phyloP scores from a whole-genome alignment of 2,329 filamentous ascomycete species.

The Stagonosporopsis cucurbitacearum region DNA sequence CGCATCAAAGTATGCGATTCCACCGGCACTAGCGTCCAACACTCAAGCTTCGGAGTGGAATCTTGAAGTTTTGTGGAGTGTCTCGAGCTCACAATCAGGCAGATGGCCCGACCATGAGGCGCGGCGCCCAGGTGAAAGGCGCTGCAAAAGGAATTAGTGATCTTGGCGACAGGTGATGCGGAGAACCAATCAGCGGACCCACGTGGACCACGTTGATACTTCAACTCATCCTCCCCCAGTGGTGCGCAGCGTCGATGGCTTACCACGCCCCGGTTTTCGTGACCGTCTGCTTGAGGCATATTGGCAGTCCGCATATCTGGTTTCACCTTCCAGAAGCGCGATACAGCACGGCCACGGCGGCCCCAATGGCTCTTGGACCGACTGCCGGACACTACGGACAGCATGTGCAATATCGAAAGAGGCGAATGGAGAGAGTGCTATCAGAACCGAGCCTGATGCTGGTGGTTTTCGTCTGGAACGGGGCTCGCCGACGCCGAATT shows the following conservation, averaged over 20 bases:
- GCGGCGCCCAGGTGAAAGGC: conserved; percentile 17
- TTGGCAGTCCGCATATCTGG: conserved; percentile 12
- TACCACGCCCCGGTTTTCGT: conserved; percentile 12
- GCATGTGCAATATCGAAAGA: conserved; percentile 7
- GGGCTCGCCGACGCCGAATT: conserved; percentile 11
- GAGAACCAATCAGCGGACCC: conserved; percentile 18
- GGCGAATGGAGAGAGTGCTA: conserved; percentile 6
- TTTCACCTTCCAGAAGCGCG: conserved; percentile 10
- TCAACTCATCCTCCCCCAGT: conserved; percentile 4
- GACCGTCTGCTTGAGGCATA: conserved; percentile 10
- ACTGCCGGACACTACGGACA: conserved; percentile 1
- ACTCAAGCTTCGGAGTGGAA: conserved; percentile 22
- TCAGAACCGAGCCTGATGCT: neutral
- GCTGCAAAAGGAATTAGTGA: conserved; percentile 11
- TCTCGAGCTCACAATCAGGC: conserved; percentile 10
- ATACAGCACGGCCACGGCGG: conserved; percentile 6
- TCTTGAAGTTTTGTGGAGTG: conserved; percentile 13
- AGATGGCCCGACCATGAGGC: conserved; percentile 13
- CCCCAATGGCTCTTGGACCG: conserved; percentile 4
- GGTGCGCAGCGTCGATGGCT: conserved; percentile 4
- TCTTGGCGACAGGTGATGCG: conserved; percentile 9
- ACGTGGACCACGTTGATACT: conserved; percentile 12
- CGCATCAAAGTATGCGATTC: conserved; percentile 9
- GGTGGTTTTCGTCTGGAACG: conserved; percentile 1
- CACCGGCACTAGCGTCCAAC: conserved; percentile 12